Base-by-base conservation (phyloP, 495 filamentous ascomycete species). In the Emericellopsis terricola region DNA sequence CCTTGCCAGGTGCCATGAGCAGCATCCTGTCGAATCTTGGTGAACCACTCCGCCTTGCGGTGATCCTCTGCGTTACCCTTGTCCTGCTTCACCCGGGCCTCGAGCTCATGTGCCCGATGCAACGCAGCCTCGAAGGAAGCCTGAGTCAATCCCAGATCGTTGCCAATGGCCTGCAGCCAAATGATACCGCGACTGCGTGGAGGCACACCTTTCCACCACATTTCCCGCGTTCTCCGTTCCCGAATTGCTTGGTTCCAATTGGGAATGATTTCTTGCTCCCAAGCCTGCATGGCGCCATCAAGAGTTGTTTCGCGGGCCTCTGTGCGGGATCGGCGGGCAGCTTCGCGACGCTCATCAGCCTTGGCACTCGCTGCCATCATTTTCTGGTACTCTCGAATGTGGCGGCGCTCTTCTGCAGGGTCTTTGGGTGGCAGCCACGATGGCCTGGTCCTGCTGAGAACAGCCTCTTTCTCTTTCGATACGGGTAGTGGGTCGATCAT, bases 401-500 rank as follows among this genome's bases (percentile, higher is more conserved):
- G 89, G 36, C 73, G 76, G 51, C 72, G 86, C 54, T 97, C 89
- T 51, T 97, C 89, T 31, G 78, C 81, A 17, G 81, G 84, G 39
- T 82, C 74, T 55, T 97, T 96, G 0, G 89, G 89, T 5, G 89
- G 89, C 11, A 97, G 62, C 89, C 89, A 97, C 26, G 80, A 87
- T 0, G 89, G 89, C 18, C 89, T 70, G 9, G 89, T 97, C 28
- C 91, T 67, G 15, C 82, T 84, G 14, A 97, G 58, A 4, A 94
- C 79, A 27, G 79, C 83, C 43, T 93, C 84, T 55, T 97, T 97
- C 61, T 97, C 89, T 56, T 85, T 91, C 44, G 86, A 94, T 23
- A 92, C 76, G 2, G 87, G 91, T 37, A 97, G 56, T 6, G 89
- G 89, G 51, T 97, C 89, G 39, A 94, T 91, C 79, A 96, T 87